Conservation (phyloP, 2,329 filamentous ascomycete genomes). For the Rhynchosporium secalis region DNA sequence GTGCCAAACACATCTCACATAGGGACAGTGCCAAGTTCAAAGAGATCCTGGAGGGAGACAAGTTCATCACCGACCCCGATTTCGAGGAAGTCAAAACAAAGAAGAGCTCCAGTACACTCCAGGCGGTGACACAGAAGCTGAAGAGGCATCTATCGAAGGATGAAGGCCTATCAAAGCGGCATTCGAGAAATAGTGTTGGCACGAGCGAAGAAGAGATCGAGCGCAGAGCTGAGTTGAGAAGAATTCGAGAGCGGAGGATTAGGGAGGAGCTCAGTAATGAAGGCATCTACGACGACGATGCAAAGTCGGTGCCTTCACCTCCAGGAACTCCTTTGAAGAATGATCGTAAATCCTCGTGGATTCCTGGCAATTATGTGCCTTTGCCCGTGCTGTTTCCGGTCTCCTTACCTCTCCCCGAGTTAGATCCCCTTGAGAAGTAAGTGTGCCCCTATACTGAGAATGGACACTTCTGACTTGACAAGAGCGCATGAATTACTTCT, state of each 20-base stretch:
- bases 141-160: slow-evolving; percentile 48
- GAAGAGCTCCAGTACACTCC: slow-evolving; percentile 45
- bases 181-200: slow-evolving; percentile 46
- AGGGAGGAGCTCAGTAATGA: slow-evolving; percentile 56
- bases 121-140: slow-evolving; percentile 45
- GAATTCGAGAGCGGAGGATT: slow-evolving; percentile 57
- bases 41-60: slow-evolving; percentile 24
- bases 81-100: slow-evolving; percentile 47
- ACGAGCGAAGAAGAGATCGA: slow-evolving; percentile 54
- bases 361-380: slow-evolving; percentile 23
- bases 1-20: slow-evolving; percentile 10
- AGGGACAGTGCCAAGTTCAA: slow-evolving; percentile 20
- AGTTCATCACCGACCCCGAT: slow-evolving; percentile 31
- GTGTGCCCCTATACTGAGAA: background rate
- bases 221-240: slow-evolving; percentile 55
- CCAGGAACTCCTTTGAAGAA: slow-evolving; percentile 14
- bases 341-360: slow-evolving; percentile 19
- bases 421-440: slow-evolving; percentile 11
- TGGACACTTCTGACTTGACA: background rate
- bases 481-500: slow-evolving; percentile 9
- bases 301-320: slow-evolving; percentile 34
- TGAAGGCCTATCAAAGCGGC: slow-evolving; percentile 42
- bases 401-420: slow-evolving; percentile 12
- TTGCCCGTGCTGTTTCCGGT: slow-evolving; percentile 18
- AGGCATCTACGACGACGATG: slow-evolving; percentile 43